A percentile compares a stretch with the other conserved stretches of the same genome.
These are phyloP conservation scores for Lecanicillium sp. DNA, from an alignment of 2,329 filamentous ascomycete genomes.

Conservation along the genomic window DNA sequence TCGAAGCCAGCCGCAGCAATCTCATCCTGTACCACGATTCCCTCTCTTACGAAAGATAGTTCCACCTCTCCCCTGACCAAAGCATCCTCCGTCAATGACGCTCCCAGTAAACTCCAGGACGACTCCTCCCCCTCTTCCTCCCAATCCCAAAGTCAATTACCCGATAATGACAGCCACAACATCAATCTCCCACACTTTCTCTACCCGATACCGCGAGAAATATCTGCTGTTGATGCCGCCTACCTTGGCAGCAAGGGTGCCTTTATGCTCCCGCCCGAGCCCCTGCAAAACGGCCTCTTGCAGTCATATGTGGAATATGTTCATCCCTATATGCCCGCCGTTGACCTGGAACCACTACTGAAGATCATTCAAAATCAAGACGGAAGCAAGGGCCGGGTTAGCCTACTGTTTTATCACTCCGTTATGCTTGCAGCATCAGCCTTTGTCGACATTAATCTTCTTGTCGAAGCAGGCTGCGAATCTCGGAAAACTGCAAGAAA, in stretches of 20 bases:
- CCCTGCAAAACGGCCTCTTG: slow-evolving; percentile 52
- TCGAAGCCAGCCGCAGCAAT: too few relatives aligned
- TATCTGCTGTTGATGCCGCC: slow-evolving; percentile 37
- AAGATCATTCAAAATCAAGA: slow-evolving; percentile 38
- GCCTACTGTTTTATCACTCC: slow-evolving; percentile 57
- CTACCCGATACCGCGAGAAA: slow-evolving; percentile 48
- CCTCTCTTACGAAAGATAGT: too few relatives aligned
- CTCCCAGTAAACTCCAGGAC: too few relatives aligned
- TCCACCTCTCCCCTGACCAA: too few relatives aligned
- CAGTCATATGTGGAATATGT: slow-evolving; percentile 57
- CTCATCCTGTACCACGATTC: too few relatives aligned
- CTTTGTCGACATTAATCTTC: slow-evolving; percentile 53
- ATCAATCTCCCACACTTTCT: slow-evolving; percentile 35
- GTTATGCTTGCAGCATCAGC: slow-evolving; percentile 62
- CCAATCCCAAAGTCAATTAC: too few relatives aligned
- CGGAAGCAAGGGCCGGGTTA: slow-evolving; percentile 45
- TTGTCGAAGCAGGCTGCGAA: slow-evolving; percentile 50
- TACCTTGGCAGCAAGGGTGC: slow-evolving; percentile 58
- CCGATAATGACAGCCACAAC: too few relatives aligned
- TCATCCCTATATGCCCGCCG: slow-evolving; percentile 58
- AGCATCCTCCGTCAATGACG: too few relatives aligned
- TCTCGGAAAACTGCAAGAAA: slow-evolving; percentile 54
- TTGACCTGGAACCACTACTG: slow-evolving; percentile 36
- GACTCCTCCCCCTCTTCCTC: too few relatives aligned
- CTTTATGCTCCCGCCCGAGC: slow-evolving; percentile 46